Percentiles rank a stretch among this genome's conserved stretches.
phyloP scores from a whole-genome alignment of 495 filamentous ascomycete species.

The Cercophora scortea region DNA sequence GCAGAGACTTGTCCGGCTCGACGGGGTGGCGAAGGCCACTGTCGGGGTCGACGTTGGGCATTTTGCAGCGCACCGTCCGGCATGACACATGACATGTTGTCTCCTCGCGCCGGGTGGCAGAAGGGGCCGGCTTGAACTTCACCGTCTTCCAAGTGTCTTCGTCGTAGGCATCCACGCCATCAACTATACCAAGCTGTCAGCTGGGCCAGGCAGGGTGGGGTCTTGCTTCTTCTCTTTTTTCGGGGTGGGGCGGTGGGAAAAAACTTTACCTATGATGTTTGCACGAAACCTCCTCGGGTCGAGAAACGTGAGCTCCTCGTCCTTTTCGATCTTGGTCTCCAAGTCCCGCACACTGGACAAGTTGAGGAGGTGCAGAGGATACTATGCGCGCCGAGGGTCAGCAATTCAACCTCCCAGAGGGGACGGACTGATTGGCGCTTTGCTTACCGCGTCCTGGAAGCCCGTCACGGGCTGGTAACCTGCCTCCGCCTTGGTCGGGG shows the following conservation, averaged over 20 bases:
- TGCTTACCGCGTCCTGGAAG: constrained; percentile 71
- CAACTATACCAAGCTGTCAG: constrained; percentile 23
- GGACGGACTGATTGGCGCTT: neutral
- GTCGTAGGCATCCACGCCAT: constrained; percentile 29
- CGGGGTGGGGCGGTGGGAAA: neutral
- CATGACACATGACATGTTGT: constrained; percentile 52
- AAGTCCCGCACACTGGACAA: constrained; percentile 66
- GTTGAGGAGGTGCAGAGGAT: constrained; percentile 76
- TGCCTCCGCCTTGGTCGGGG: constrained; percentile 57
- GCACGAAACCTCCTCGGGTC: constrained; percentile 69
- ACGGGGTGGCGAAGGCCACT: constrained; percentile 60
- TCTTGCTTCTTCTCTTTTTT: neutral
- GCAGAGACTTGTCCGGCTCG: constrained; percentile 69
- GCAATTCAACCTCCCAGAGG: too few relatives aligned
- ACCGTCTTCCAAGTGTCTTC: constrained; percentile 80
- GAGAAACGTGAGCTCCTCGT: constrained; percentile 36
- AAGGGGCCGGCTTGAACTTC: constrained; percentile 43
- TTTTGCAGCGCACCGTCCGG: constrained; percentile 62
- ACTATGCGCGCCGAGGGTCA: constrained; percentile 30
- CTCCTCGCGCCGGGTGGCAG: constrained; percentile 16
- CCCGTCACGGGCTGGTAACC: constrained; percentile 73
- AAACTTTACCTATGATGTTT: constrained; percentile 62
- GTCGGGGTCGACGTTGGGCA: constrained; percentile 75
- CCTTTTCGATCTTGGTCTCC: constrained; percentile 45
- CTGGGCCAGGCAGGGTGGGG: neutral